Percentiles rank a stretch among this genome's conserved stretches.
These are phyloP conservation scores for Myxozyma monticola DNA, from an alignment of 805 yeast species.

Conservation along the genomic window DNA sequence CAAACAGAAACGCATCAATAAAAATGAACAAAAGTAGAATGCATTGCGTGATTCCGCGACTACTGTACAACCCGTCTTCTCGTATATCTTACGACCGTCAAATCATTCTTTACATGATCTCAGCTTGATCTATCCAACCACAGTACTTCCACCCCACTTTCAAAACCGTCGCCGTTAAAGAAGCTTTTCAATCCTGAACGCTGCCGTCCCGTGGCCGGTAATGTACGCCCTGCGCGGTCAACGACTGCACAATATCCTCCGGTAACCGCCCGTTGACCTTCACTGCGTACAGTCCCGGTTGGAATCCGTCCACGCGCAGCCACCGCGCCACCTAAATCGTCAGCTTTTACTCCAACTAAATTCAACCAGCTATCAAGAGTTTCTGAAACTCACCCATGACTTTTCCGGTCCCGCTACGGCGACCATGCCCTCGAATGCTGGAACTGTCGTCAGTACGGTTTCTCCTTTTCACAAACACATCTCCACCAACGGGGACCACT, in stretches of 20 bases:
- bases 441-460: not conserved
- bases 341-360: not conserved
- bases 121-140: too few species aligned
- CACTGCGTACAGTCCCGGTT: conserved; percentile 86
- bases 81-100: too few species aligned
- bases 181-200: conserved; percentile 42
- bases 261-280: conserved; percentile 91
- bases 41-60: too few species aligned
- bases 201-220: conserved; percentile 94
- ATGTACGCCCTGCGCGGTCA: conserved; percentile 71
- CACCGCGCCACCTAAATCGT: conserved; percentile 65
- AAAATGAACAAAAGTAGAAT: too few species aligned
- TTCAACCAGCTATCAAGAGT: too few species aligned
- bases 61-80: too few species aligned
- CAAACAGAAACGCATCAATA: too few species aligned
- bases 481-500: conserved; percentile 17
- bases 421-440: conserved; percentile 86
- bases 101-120: too few species aligned
- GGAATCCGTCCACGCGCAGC: conserved; percentile 86
- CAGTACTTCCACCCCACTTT: too few species aligned
- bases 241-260: conserved; percentile 72
- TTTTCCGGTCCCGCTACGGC: conserved; percentile 81
- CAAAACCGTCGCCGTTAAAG: too few species aligned
- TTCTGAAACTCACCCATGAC: conserved; percentile 66
- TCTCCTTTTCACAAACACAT: too few species aligned